Percentiles rank a stretch among this genome's conserved stretches.
Evolutionary conservation across 306 rosid genomes (phyloP).

Genomic region (Rosa chinensis): DNA sequence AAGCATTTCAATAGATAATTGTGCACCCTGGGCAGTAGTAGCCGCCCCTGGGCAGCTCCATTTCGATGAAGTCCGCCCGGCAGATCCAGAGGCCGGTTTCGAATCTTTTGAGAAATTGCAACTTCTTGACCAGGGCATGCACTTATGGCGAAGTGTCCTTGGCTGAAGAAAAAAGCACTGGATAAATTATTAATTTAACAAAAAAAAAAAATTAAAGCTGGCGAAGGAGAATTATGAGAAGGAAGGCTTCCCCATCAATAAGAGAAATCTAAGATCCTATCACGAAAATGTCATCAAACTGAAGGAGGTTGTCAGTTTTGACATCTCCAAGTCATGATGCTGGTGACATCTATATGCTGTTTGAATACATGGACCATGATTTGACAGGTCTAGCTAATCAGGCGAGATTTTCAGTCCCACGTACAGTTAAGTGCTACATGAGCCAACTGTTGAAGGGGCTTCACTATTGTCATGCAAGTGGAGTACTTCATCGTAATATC

Average conservation of each 20-base stretch:
- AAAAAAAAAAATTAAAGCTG: slow-evolving; percentile 52
- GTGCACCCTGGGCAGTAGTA: neutral
- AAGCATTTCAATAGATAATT: too few relatives aligned
- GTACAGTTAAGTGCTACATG: slow-evolving; percentile 52
- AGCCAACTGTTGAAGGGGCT: slow-evolving; percentile 50
- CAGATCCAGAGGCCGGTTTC: neutral
- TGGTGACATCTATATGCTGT: slow-evolving; percentile 53
- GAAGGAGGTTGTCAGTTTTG: slow-evolving; percentile 33
- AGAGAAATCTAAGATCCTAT: slow-evolving; percentile 44
- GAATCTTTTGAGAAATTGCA: neutral
- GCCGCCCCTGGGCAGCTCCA: neutral
- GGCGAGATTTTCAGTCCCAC: slow-evolving; percentile 47
- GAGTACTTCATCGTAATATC: slow-evolving; percentile 52
- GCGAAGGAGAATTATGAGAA: slow-evolving; percentile 30
- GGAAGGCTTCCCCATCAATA: slow-evolving; percentile 55
- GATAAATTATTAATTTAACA: slow-evolving; percentile 46
- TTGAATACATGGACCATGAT: slow-evolving; percentile 58
- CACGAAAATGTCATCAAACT: slow-evolving; percentile 41
- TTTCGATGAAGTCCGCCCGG: neutral
- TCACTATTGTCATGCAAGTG: slow-evolving; percentile 50
- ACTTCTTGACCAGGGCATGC: neutral
- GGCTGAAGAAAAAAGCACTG: slow-evolving; percentile 44
- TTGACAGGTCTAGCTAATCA: slow-evolving; percentile 49
- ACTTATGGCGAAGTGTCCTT: slow-evolving; percentile 35
- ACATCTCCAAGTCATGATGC: slow-evolving; percentile 47